Evolutionary conservation across 306 rosid species (phyloP), one percentile per base, ranked within the genome.

Genomic region (Casuarina glauca): DNA sequence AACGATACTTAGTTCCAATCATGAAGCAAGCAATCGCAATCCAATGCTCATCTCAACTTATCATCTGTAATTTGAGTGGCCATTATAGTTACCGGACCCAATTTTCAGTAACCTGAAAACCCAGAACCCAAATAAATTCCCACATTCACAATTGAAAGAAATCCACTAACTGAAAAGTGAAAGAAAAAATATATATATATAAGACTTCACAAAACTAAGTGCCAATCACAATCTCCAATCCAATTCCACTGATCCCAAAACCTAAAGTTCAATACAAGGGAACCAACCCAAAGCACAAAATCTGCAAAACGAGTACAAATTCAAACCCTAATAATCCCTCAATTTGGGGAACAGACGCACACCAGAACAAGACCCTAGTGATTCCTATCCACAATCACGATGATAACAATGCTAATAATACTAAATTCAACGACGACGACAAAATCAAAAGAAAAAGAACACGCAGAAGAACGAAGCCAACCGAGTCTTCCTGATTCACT

Each of bases 401-500:
- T 45, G 63, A 51, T 11, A 50, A 61, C 10, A 50, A 81, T 61
- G 64, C 67, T 49, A 50, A 8, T 44, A 2, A 9, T n/a, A 72
- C 70, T 5, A 70, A 79, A 75, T 76, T 73, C 62, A 35, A 6
- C 49, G 20, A 73, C 4, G 49, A 12, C 1, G 4, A 39, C 46
- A 4, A 52, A 58, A 77, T 32, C 42, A 2, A 8, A 1, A 13
- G 74, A 20, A 3, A 61, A 32, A 1, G 43, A 57, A 71, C 67
- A 41, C 49, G 46, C 69, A 66, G 44, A 39, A 35, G 36, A 57
- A 3, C 9, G 72, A 32, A 44, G 19, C 85, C 74, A 71, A 94
- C 98, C 93, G 85, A 72, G 79, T 90, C 89, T 71, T 86, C 79
- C 12, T 96, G 89, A 78, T 88, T 81, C 75, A 94, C 98, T 86